Percentiles rank a stretch among this genome's conserved stretches.
Evolutionary conservation across 495 filamentous ascomycete species (phyloP).

Genomic region (Annulohypoxylon nitens): DNA sequence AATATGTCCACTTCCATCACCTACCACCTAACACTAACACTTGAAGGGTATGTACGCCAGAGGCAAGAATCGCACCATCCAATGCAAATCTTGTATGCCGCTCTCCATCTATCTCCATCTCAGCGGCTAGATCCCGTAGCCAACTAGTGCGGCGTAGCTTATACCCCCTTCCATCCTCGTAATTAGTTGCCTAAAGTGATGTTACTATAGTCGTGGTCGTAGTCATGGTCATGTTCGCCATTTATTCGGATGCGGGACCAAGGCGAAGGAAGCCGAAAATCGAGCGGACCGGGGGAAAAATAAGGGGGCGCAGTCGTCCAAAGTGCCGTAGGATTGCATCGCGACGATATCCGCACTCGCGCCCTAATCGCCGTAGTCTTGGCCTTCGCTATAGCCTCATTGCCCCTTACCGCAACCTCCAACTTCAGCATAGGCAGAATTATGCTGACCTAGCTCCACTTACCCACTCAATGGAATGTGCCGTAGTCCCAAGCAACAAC

Average conservation of each 20-base stretch:
- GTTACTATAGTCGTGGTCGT: background rate
- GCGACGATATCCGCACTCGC: constrained; percentile 11
- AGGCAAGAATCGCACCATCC: constrained; percentile 32
- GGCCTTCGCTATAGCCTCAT: constrained; percentile 32
- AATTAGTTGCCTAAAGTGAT: background rate
- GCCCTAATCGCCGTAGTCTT: constrained; percentile 3
- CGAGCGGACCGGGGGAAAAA: constrained; percentile 6
- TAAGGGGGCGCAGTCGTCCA: constrained; percentile 28
- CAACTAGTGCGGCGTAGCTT: constrained; percentile 10
- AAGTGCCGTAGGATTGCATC: constrained; percentile 9
- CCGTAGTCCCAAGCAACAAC: background rate
- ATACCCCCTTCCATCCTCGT: background rate
- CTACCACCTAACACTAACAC: constrained; percentile 1
- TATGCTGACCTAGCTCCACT: constrained; percentile 14
- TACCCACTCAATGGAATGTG: background rate
- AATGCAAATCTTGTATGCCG: constrained; percentile 7
- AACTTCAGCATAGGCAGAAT: constrained; percentile 10
- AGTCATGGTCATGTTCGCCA: background rate
- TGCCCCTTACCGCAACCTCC: constrained; percentile 18
- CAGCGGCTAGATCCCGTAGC: constrained; percentile 4
- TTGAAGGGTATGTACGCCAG: constrained; percentile 28
- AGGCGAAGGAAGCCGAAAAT: constrained; percentile 9
- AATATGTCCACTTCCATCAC: constrained; percentile 13
- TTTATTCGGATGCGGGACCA: constrained; percentile 16
- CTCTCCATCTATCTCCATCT: background rate